Evolutionary conservation across 805 yeast genomes (phyloP), one percentile per base, ranked within the genome.

Genomic region (Yarrowia porcina): DNA sequence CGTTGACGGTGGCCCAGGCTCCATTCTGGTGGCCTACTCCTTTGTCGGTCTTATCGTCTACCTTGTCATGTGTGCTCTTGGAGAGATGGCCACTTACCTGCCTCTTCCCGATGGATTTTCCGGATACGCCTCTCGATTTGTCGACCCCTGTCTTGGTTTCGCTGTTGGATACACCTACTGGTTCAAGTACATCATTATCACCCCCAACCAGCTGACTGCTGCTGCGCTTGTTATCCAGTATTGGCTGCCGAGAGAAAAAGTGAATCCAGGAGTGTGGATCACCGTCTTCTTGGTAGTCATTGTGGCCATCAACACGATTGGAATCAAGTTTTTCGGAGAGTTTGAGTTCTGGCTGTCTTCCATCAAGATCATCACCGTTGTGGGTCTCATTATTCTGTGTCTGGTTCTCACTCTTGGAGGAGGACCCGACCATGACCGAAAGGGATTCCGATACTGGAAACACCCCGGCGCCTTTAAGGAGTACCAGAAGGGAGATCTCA

Each of bases 361-460:
- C 82, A 81, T 68, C 67, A 88, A 88, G 74, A 85, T 88, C 33
- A 45, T 84, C 39, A 83, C 88, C 7, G 82, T 85, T 76, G 66
- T 84, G 42, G 91, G 88, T n/a, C 77, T 88, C 52, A 87, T 89
- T 64, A 65, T 89, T 15, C 72, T 87, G 59, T 76, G 87, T 61
- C 79, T 87, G 66, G 75, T 85, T 64, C 81, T 88, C 65, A 86
- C 87, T 75, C 67, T 68, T 20, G 96, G 96, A 65, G 96, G 94
- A 62, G 89, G 85, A 28, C 92, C 93, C 66, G 79, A 79, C 44
- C 86, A 85, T 69, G 90, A 87, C 68, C 80, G 93, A 73, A 74
- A 82, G 33, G 93, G 92, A 1, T 88, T 86, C 76, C 79, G 88
- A 69, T 87, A 72, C 64, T 87, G 90, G 89, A 72, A 78, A 45